A percentile compares a stretch with the other conserved stretches of the same genome.
phyloP scores from a whole-genome alignment of 495 filamentous ascomycete species.

The Xanthoparmelia taractica region DNA sequence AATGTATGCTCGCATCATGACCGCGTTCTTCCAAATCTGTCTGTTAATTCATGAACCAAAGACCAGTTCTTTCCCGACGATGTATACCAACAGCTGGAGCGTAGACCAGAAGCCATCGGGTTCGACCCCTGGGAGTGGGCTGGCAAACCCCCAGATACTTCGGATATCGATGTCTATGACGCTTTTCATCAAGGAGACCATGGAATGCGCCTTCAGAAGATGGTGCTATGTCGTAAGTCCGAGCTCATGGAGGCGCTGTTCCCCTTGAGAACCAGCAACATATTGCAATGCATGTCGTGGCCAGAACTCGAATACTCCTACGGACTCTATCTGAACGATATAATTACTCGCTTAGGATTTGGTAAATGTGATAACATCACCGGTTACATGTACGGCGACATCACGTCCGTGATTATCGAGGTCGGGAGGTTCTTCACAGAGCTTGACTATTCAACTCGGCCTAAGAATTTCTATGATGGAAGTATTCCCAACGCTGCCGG shows the following conservation, averaged over 20 bases:
- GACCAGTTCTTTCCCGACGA: constrained; percentile 1
- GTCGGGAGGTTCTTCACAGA: constrained; percentile 7
- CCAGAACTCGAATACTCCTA: constrained; percentile 9
- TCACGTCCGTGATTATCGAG: background rate
- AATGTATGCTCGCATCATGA: constrained; percentile 1
- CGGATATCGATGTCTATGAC: constrained; percentile 2
- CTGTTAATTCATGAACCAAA: background rate
- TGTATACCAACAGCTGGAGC: background rate
- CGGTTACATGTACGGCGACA: background rate
- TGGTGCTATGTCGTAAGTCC: background rate
- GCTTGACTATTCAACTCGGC: constrained; percentile 3
- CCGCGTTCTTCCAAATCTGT: background rate
- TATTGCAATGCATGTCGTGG: constrained; percentile 9
- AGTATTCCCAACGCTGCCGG: background rate
- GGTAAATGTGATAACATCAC: background rate
- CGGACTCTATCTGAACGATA: background rate
- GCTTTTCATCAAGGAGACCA: background rate
- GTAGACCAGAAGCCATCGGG: background rate
- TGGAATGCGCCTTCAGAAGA: background rate
- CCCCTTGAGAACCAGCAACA: constrained; percentile 1
- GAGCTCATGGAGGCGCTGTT: constrained; percentile 10
- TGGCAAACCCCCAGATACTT: background rate
- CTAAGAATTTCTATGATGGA: background rate
- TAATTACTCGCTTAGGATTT: background rate
- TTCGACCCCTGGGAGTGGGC: constrained; percentile 4